Evolutionary conservation across 2,329 filamentous ascomycete species (phyloP).

Genomic region (Pyrenophora graminea): DNA sequence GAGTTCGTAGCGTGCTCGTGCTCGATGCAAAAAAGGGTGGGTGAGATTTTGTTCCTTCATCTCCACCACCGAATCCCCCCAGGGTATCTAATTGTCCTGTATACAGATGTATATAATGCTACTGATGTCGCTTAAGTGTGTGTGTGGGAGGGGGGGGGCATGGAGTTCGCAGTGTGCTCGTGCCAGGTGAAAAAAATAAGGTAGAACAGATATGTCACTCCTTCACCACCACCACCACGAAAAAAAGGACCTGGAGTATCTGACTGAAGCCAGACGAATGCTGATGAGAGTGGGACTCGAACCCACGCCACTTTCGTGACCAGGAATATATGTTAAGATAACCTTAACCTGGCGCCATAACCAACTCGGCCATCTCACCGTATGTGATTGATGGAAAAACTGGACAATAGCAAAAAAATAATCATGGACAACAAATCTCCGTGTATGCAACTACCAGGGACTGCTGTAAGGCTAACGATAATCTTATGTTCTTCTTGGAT

Average conservation of each 20-base stretch:
- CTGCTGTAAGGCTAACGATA: background rate
- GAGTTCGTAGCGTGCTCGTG: too few relatives aligned
- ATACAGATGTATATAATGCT: too few relatives aligned
- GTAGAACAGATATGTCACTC: too few relatives aligned
- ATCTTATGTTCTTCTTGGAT: background rate
- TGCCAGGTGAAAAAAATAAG: too few relatives aligned
- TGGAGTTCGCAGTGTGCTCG: too few relatives aligned
- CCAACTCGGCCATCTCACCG: constrained; percentile 44
- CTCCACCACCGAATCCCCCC: too few relatives aligned
- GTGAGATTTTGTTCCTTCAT: too few relatives aligned
- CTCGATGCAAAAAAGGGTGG: too few relatives aligned
- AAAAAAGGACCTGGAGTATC: constrained; percentile 31
- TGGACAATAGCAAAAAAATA: background rate
- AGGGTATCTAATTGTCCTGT: too few relatives aligned
- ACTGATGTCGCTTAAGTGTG: too few relatives aligned
- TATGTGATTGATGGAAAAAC: background rate
- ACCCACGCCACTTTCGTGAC: constrained; percentile 45
- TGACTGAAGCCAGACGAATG: constrained; percentile 30
- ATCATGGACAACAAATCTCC: background rate
- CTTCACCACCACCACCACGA: background rate
- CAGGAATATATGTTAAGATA: constrained; percentile 42
- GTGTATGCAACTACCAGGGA: background rate
- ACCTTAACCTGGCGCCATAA: constrained; percentile 47
- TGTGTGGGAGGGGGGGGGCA: too few relatives aligned
- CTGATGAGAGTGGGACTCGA: constrained; percentile 45